Conservation (phyloP, 805 yeast genomes). For the Cyberlindnera petersonii region DNA sequence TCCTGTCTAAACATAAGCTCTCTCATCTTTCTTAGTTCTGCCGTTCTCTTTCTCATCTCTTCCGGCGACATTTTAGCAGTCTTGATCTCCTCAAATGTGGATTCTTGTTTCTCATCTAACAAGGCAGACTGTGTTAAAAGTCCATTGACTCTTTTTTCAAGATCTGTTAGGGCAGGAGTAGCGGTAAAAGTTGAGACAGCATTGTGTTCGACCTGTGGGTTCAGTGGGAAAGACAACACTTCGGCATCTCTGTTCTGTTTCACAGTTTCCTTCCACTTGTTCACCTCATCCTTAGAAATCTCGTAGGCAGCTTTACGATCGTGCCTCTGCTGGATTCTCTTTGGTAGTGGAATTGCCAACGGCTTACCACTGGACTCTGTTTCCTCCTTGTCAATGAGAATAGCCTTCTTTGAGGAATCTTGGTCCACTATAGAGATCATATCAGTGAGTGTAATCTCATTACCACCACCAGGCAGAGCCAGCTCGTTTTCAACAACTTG, state of each 20-base stretch:
- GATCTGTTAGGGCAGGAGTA: slow-evolving; percentile 40
- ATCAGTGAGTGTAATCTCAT: slow-evolving; percentile 61
- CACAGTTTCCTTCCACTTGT: slow-evolving; percentile 85
- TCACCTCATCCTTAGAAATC: slow-evolving; percentile 78
- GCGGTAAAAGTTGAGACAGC: slow-evolving; percentile 56
- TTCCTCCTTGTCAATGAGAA: slow-evolving; percentile 37
- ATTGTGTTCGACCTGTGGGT: slow-evolving; percentile 40
- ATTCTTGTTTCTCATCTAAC: slow-evolving; percentile 67
- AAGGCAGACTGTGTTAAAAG: slow-evolving; percentile 64
- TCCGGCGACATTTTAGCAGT: slow-evolving; percentile 77
- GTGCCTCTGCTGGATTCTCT: slow-evolving; percentile 76
- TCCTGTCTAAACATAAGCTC: slow-evolving; percentile 97
- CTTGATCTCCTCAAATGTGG: slow-evolving; percentile 84
- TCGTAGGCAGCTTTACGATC: slow-evolving; percentile 91
- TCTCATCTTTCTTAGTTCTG: slow-evolving; percentile 85
- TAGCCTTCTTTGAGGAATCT: slow-evolving; percentile 46
- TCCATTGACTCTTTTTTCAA: slow-evolving; percentile 62
- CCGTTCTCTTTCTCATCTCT: slow-evolving; percentile 71
- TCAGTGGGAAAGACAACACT: slow-evolving; percentile 72
- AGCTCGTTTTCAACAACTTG: slow-evolving; percentile 65
- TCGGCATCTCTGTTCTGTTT: slow-evolving; percentile 79
- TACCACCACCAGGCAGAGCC: slow-evolving; percentile 57
- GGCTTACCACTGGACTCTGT: slow-evolving; percentile 41
- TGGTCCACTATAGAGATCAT: slow-evolving; percentile 67
- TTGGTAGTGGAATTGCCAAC: slow-evolving; percentile 77